A percentile compares a stretch with the other conserved stretches of the same genome.
These are phyloP conservation scores for Ammopiptanthus mongolicus DNA, from an alignment of 306 rosid genomes.

Conservation along the genomic window DNA sequence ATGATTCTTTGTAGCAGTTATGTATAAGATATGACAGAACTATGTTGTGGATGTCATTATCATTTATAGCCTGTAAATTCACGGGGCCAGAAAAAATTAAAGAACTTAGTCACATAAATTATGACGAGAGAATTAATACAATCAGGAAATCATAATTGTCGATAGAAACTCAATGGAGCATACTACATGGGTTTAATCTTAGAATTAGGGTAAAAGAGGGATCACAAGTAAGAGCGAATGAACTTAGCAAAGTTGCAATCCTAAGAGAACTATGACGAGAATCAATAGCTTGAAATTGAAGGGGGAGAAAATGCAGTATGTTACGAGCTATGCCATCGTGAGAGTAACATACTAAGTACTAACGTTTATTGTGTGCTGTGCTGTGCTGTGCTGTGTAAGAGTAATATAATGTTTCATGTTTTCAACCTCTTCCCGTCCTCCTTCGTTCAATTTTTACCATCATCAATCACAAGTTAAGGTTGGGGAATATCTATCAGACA, in stretches of 20 bases:
- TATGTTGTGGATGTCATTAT: conserved; percentile 57
- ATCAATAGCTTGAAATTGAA: not conserved
- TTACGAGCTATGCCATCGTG: not conserved
- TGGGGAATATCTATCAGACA: not conserved
- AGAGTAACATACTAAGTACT: not conserved
- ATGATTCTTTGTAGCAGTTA: conserved; percentile 75
- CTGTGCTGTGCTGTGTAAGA: not conserved
- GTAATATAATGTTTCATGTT: not conserved
- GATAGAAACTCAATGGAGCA: conserved; percentile 2
- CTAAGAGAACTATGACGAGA: not conserved
- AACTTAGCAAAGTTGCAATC: not conserved
- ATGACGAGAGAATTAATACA: conserved; percentile 5
- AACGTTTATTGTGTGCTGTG: not conserved
- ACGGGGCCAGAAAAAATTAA: not conserved
- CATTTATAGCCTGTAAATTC: conserved; percentile 58
- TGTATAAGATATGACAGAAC: conserved; percentile 85
- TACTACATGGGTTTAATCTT: not conserved
- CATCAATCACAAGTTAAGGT: not conserved
- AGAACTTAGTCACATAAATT: not conserved
- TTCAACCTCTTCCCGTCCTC: not conserved
- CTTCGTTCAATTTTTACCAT: not conserved
- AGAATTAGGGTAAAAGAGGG: not conserved
- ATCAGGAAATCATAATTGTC: conserved; percentile 1
- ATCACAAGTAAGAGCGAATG: not conserved
- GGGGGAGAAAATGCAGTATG: not conserved